Conservation (phyloP, 1,139 yeast genomes). For the Protomyces inundatus region DNA sequence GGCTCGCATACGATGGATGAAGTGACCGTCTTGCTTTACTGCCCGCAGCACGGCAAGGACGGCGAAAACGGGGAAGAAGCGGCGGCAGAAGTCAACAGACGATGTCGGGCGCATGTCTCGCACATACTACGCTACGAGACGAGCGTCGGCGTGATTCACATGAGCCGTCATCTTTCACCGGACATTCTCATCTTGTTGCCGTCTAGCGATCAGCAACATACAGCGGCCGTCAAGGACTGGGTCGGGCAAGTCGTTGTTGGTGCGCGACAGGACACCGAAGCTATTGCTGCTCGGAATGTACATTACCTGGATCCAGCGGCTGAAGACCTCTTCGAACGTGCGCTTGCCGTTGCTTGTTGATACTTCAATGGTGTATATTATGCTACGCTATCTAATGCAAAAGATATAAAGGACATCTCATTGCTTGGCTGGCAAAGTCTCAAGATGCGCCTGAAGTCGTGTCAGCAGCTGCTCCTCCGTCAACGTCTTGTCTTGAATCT, state of each 20-base stretch:
- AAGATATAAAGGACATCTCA: not conserved
- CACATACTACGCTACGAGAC: conserved; percentile 14
- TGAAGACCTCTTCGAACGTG: not conserved
- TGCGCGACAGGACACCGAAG: not conserved
- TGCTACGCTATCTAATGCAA: too few species aligned
- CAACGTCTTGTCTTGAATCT: conserved; percentile 3
- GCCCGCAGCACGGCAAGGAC: not conserved
- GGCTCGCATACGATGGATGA: not conserved
- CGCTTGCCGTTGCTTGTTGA: not conserved
- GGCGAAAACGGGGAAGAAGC: not conserved
- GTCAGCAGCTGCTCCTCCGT: conserved; percentile 6
- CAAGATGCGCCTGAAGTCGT: not conserved
- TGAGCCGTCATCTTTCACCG: conserved; percentile 15
- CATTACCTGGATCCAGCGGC: not conserved
- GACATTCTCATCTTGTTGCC: conserved; percentile 9
- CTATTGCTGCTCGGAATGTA: not conserved
- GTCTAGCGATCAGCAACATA: not conserved
- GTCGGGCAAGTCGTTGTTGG: conserved; percentile 1
- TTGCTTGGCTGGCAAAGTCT: not conserved
- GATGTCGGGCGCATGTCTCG: not conserved
- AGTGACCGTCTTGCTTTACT: not conserved
- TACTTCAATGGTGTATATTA: too few species aligned
- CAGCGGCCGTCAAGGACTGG: conserved; percentile 15
- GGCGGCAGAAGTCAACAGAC: not conserved
- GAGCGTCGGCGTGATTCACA: conserved; percentile 10